Percentiles rank a stretch among this genome's conserved stretches.
Conservation (phyloP, 768 basidiomycete species). For the Pleurotus tuoliensis region DNA sequence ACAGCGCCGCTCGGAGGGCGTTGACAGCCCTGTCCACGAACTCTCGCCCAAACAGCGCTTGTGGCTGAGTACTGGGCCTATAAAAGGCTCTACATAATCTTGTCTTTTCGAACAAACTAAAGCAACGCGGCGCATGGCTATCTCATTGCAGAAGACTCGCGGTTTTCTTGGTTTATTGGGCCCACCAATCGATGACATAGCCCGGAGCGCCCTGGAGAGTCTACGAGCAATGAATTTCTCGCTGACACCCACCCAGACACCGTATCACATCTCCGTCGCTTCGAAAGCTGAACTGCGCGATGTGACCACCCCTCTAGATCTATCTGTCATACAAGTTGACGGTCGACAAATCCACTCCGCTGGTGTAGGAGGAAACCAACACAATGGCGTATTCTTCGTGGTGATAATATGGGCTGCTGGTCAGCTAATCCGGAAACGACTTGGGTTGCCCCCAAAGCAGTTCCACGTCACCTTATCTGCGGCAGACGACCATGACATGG, state of each 20-base stretch:
- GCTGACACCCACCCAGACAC: not conserved
- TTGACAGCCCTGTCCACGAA: no score
- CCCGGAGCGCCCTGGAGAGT: not conserved
- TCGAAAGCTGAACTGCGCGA: constrained; percentile 35
- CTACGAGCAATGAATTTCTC: not conserved
- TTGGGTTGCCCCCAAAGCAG: constrained; percentile 47
- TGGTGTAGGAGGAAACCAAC: constrained; percentile 36
- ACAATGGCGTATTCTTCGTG: constrained; percentile 36
- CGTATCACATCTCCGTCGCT: constrained; percentile 37
- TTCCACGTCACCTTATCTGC: constrained; percentile 51
- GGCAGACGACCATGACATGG: constrained; percentile 36
- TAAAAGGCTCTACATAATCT: no score
- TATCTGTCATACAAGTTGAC: constrained; percentile 21
- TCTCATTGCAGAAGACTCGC: constrained; percentile 2
- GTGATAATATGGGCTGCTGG: constrained; percentile 55
- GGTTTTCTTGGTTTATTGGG: constrained; percentile 7
- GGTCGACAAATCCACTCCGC: constrained; percentile 27
- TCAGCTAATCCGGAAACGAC: constrained; percentile 43
- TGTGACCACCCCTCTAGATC: constrained; percentile 15
- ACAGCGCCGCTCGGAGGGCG: no score
- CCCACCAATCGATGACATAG: constrained; percentile 5
- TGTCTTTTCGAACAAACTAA: no score
- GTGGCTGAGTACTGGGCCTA: no score
- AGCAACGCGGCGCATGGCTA: not conserved
- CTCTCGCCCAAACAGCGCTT: no score